Evolutionary conservation across 345 rosid genomes (phyloP), one percentile per base, ranked within the genome.

Genomic region (Noccaea bulbosa): DNA sequence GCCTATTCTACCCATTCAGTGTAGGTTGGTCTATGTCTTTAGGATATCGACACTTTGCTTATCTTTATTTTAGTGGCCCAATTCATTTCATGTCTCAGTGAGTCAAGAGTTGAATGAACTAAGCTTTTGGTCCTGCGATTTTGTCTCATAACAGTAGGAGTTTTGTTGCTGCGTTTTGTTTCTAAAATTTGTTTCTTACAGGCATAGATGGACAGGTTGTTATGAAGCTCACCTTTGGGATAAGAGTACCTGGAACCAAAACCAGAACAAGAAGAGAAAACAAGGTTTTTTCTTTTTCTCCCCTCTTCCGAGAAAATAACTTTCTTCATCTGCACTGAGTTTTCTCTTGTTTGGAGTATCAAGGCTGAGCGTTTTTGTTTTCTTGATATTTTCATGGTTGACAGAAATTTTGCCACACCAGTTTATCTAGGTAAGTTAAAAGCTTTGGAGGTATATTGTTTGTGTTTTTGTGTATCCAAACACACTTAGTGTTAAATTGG

Each of bases 221-320:
- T 93, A 91, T 72, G 98, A 93, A 86, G 99, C 99, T 84, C 99
- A 94, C 54, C 97, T 94, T 67, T 94, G 99, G 99, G 99, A 94
- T 82, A 94, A 94, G 79, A 94, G 83, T 70, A 91, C 99, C 2
- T 94, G 96, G 99, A 94, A 94, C 80, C 97, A 94, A 74, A 94
- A 89, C 76, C 99, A 94, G 83, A 94, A 94, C 75, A 94, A 94
- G 83, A 94, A 94, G 74, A 96, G 97, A 62, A 94, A 94, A 85
- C 99, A 94, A 89, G 99, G 98, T 91, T 62, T n/a, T n/a, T n/a
- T n/a, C n/a, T n/a, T n/a, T n/a, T n/a, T n/a, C n/a, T n/a, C n/a
- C n/a, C n/a, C n/a, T n/a, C n/a, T n/a, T n/a, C n/a, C n/a, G n/a
- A n/a, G n/a, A n/a, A 11, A 11, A 4, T 53, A 6, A 6, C n/a